These are phyloP conservation scores for Fusarium beomiforme DNA, from an alignment of 2,329 filamentous ascomycete genomes.

Conservation along the genomic window DNA sequence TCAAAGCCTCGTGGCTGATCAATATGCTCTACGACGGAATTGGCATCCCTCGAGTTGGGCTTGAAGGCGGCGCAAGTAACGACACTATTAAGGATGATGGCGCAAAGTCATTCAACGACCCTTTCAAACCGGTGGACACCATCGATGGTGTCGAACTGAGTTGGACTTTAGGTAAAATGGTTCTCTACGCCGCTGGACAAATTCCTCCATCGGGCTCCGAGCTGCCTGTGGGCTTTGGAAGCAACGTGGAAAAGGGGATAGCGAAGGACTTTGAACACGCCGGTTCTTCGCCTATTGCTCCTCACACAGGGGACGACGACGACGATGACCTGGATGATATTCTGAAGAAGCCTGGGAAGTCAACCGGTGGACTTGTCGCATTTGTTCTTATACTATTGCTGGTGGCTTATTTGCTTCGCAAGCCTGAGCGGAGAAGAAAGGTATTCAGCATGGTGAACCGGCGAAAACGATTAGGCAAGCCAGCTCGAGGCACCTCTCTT, in stretches of 20 bases:
- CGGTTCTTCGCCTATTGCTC: conserved; percentile 61
- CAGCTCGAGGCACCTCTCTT: conserved; percentile 61
- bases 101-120: conserved; percentile 76
- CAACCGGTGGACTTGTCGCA: conserved; percentile 79
- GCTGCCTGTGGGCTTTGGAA: conserved; percentile 91
- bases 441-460: conserved; percentile 44
- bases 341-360: conserved; percentile 74
- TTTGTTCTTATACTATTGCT: conserved; percentile 78
- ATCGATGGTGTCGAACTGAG: conserved; percentile 92
- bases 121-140: conserved; percentile 93
- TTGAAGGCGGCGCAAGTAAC: conserved; percentile 71
- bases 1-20: conserved; percentile 98
- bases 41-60: conserved; percentile 84
- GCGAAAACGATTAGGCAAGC: conserved; percentile 48
- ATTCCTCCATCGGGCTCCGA: conserved; percentile 69
- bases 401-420: conserved; percentile 78
- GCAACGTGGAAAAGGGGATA: conserved; percentile 73
- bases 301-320: conserved; percentile 56
- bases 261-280: conserved; percentile 87
- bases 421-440: conserved; percentile 73
- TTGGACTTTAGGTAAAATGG: conserved; percentile 97
- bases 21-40: conserved; percentile 97
- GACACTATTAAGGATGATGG: conserved; percentile 80
- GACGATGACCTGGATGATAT: conserved; percentile 70
- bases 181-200: conserved; percentile 92